These are phyloP conservation scores for Monosporascus sp. DNA, from an alignment of 2,329 filamentous ascomycete genomes.

Conservation along the genomic window DNA sequence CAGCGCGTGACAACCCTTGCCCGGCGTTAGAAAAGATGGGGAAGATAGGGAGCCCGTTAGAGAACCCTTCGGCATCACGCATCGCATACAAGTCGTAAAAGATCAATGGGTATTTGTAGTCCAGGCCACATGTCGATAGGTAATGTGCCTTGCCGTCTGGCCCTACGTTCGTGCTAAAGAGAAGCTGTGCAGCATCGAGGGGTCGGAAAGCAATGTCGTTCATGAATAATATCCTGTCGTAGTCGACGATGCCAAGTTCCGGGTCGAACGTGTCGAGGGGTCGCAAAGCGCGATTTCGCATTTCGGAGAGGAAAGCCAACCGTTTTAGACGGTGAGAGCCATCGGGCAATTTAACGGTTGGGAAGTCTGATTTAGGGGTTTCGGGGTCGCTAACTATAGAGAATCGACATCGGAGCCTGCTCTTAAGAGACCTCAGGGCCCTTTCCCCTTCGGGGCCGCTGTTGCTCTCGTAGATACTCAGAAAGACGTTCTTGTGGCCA, in stretches of 20 bases:
- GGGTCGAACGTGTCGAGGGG: slow-evolving; percentile 48
- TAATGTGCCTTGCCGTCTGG: slow-evolving; percentile 50
- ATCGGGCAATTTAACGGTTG: slow-evolving; percentile 55
- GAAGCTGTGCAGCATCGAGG: slow-evolving; percentile 46
- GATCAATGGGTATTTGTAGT: slow-evolving; percentile 61
- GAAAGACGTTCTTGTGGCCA: slow-evolving; percentile 61
- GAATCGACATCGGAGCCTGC: slow-evolving; percentile 37
- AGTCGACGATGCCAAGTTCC: slow-evolving; percentile 34
- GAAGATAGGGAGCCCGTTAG: slow-evolving; percentile 59
- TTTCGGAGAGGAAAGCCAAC: slow-evolving; percentile 67
- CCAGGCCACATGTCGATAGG: slow-evolving; percentile 64
- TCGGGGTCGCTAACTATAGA: slow-evolving; percentile 55
- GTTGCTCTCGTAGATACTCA: slow-evolving; percentile 71
- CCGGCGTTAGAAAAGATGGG: slow-evolving; percentile 58
- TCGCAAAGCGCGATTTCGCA: slow-evolving; percentile 63
- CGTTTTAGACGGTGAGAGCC: slow-evolving; percentile 62
- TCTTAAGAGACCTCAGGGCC: slow-evolving; percentile 49
- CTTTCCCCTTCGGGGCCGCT: slow-evolving; percentile 49
- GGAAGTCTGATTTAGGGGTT: slow-evolving; percentile 50
- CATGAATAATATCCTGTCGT: slow-evolving; percentile 55
- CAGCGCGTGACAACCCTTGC: slow-evolving; percentile 49
- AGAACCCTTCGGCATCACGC: slow-evolving; percentile 59
- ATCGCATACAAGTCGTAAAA: slow-evolving; percentile 73
- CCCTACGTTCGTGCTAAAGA: slow-evolving; percentile 57
- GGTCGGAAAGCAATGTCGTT: slow-evolving; percentile 59